phyloP scores from a whole-genome alignment of 805 yeast species.

The Vanderwaltozyma polyspora region DNA sequence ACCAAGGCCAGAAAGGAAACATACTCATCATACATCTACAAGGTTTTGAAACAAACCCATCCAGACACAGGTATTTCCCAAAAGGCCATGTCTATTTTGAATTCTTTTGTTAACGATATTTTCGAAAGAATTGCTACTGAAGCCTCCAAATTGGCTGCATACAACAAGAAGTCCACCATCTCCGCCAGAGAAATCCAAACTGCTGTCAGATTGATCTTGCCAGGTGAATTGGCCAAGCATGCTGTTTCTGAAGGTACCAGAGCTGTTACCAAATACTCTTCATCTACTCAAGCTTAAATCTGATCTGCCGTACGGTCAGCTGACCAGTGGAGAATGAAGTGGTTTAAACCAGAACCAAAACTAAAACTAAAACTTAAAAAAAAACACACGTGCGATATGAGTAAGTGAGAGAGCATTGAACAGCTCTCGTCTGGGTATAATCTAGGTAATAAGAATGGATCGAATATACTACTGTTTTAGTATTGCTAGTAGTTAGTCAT shows the following conservation, averaged over 20 bases:
- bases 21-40: slow-evolving; percentile 95
- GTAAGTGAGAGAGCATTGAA: too few species aligned
- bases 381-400: too few species aligned
- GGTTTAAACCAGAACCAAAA: too few species aligned
- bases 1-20: slow-evolving; percentile 95
- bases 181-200: slow-evolving; percentile 98
- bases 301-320: neutral
- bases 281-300: slow-evolving; percentile 37
- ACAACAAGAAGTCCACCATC: slow-evolving; percentile 96
- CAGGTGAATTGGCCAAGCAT: slow-evolving; percentile 98
- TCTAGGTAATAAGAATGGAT: too few species aligned
- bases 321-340: too few species aligned
- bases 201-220: slow-evolving; percentile 94
- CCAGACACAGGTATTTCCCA: slow-evolving; percentile 99
- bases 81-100: slow-evolving; percentile 97
- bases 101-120: slow-evolving; percentile 95
- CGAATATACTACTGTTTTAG: too few species aligned
- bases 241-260: slow-evolving; percentile 98
- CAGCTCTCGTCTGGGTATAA: too few species aligned
- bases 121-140: slow-evolving; percentile 97
- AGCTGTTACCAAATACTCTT: slow-evolving; percentile 93
- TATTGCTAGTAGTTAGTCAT: too few species aligned
- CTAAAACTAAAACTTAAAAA: too few species aligned
- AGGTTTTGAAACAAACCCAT: slow-evolving; percentile 96
- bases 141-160: slow-evolving; percentile 97